A percentile compares a stretch with the other conserved stretches of the same genome.
These are phyloP conservation scores for Dalbergia oliveri DNA, from an alignment of 306 rosid genomes.

Conservation along the genomic window DNA sequence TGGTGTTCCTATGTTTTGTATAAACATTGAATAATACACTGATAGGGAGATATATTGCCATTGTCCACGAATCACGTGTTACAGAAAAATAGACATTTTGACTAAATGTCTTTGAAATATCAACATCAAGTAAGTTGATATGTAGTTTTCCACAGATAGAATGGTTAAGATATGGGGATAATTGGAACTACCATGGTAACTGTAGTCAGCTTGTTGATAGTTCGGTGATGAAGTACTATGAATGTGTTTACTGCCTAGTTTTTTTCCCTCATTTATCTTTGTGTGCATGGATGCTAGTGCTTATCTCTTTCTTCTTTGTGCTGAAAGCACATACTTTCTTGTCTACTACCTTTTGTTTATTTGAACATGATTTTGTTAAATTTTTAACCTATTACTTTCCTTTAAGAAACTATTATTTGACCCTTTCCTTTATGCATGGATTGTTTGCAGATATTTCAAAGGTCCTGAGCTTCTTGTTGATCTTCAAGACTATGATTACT, in stretches of 20 bases:
- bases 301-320: neutral
- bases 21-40: neutral
- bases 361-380: slow-evolving; percentile 6
- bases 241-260: neutral
- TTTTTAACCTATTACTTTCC: slow-evolving; percentile 9
- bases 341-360: slow-evolving; percentile 10
- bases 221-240: neutral
- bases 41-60: no score
- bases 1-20: slow-evolving; percentile 6
- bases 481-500: slow-evolving; percentile 96
- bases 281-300: neutral
- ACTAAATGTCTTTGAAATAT: neutral
- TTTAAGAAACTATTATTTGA: slow-evolving; percentile 14
- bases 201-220: slow-evolving; percentile 4
- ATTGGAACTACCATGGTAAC: neutral
- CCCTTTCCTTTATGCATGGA: slow-evolving; percentile 8
- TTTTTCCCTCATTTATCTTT: neutral
- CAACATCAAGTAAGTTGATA: neutral
- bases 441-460: slow-evolving; percentile 81
- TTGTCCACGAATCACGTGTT: neutral
- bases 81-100: neutral
- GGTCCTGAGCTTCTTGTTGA: slow-evolving; percentile 98
- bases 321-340: neutral
- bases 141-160: neutral
- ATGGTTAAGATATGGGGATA: neutral